These are phyloP conservation scores for Podospora comata DNA, from an alignment of 495 filamentous ascomycete species.

Conservation along the genomic window DNA sequence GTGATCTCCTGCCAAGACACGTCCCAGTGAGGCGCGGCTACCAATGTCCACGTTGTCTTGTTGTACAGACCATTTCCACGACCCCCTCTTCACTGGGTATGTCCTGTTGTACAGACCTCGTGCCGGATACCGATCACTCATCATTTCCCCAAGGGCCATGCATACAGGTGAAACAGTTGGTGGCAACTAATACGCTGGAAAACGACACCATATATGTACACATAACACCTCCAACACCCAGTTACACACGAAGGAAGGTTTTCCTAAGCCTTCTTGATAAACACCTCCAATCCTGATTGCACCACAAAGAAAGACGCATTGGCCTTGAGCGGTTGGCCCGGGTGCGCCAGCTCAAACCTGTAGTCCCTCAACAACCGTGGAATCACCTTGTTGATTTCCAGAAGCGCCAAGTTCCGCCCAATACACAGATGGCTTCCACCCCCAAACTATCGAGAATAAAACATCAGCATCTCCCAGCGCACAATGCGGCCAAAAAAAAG, in stretches of 20 bases:
- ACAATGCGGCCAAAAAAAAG: background rate
- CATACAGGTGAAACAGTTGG: too few species aligned
- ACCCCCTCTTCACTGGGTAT: background rate
- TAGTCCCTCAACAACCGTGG: constrained; percentile 50
- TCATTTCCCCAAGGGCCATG: too few species aligned
- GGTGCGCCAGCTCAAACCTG: constrained; percentile 49
- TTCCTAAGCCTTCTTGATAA: constrained; percentile 29
- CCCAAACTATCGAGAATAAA: constrained; percentile 38
- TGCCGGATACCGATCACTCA: too few species aligned
- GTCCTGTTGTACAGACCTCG: too few species aligned
- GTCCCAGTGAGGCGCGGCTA: background rate
- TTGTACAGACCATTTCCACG: background rate
- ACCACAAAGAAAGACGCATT: constrained; percentile 56
- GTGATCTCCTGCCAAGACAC: background rate
- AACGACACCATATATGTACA: too few species aligned
- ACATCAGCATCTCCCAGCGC: background rate
- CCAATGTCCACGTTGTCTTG: background rate
- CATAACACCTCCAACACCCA: too few species aligned
- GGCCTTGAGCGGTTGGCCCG: constrained; percentile 42
- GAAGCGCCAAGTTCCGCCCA: constrained; percentile 52
- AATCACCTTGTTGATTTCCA: constrained; percentile 58
- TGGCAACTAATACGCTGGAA: too few species aligned
- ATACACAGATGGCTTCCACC: constrained; percentile 54
- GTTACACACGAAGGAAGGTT: too few species aligned
- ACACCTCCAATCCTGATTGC: constrained; percentile 48